These are phyloP conservation scores for Marasmius fiardii DNA, from an alignment of 1,284 basidiomycete species.

Conservation along the genomic window DNA sequence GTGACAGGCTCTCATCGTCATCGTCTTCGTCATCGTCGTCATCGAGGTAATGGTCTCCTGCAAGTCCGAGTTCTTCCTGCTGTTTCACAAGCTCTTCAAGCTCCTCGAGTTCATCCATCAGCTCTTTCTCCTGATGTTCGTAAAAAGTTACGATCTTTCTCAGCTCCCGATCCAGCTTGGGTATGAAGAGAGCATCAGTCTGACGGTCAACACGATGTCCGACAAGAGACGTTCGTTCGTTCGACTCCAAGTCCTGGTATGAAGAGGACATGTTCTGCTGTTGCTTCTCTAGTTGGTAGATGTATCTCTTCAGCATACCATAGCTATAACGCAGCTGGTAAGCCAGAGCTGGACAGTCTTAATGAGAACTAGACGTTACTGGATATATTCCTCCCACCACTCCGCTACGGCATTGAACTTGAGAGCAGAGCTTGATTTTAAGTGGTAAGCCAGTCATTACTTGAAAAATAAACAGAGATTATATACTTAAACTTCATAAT, in stretches of 20 bases:
- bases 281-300: slow-evolving; percentile 81
- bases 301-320: slow-evolving; percentile 82
- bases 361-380: slow-evolving; percentile 45
- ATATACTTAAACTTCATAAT: slow-evolving; percentile 13
- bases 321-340: slow-evolving; percentile 44
- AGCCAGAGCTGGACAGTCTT: slow-evolving; percentile 3
- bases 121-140: slow-evolving; percentile 69
- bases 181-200: slow-evolving; percentile 63
- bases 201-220: slow-evolving; percentile 25
- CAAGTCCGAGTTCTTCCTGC: slow-evolving; percentile 66
- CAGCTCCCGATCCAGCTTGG: slow-evolving; percentile 81
- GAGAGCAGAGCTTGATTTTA: slow-evolving; percentile 21
- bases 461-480: neutral
- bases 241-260: slow-evolving; percentile 62
- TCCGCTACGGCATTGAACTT: slow-evolving; percentile 77
- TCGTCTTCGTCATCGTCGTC: slow-evolving; percentile 69
- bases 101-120: slow-evolving; percentile 59
- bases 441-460: neutral
- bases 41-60: slow-evolving; percentile 45
- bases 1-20: slow-evolving; percentile 42
- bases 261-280: slow-evolving; percentile 34
- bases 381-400: slow-evolving; percentile 94
- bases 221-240: slow-evolving; percentile 57
- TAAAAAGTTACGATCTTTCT: slow-evolving; percentile 86
- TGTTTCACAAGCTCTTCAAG: slow-evolving; percentile 65